Base-by-base conservation (phyloP, 768 basidiomycete species). In the Collybia sp. region DNA sequence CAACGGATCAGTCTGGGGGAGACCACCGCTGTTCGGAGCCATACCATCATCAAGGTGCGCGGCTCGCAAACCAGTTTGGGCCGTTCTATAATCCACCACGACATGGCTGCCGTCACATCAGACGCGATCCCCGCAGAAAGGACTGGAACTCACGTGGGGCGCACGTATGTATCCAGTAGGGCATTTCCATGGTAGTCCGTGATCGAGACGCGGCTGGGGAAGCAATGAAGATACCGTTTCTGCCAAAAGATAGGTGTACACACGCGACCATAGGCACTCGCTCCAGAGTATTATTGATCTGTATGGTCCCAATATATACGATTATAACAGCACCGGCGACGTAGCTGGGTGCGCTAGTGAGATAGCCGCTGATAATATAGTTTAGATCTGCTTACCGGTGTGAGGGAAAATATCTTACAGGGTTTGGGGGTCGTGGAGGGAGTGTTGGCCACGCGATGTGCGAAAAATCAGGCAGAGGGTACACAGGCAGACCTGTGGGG, bases 191-290 rank as follows among this genome's bases (percentile, higher is more conserved):
- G 60, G 50, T 75, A 77, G 57, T 80, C 75, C 15, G 68, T 64
- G 30, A 79, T 49, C 11, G 76, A 75, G 13, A 80, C 74, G 32
- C 77, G 75, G 3, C 79, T 79, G 46, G 18, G 43, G 30, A 49
- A 15, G 30, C 15, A 47, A 47, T 38, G 12, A 19, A 32, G 30
- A 49, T 20, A 32, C 43, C 34, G 35, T 40, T 20, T 47, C 20
- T 16, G 25, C 20, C 44, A 25, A 13, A 19, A 35, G 41, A 39
- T 12, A 34, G 38, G 30, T 20, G 2, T 12, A 69, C 76, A 53
- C 50, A 76, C 78, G 76, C 77, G 43, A 77, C 68, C 73, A 78
- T 78, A 19, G 77, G 72, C 50, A 74, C 59, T 42, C 55, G 65
- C 37, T 66, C 61, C n/a, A 44, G 38, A 36, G 41, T 50, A 33